These are phyloP conservation scores for Talaromyces pinophilus DNA, from an alignment of 2,329 filamentous ascomycete genomes.

Conservation along the genomic window DNA sequence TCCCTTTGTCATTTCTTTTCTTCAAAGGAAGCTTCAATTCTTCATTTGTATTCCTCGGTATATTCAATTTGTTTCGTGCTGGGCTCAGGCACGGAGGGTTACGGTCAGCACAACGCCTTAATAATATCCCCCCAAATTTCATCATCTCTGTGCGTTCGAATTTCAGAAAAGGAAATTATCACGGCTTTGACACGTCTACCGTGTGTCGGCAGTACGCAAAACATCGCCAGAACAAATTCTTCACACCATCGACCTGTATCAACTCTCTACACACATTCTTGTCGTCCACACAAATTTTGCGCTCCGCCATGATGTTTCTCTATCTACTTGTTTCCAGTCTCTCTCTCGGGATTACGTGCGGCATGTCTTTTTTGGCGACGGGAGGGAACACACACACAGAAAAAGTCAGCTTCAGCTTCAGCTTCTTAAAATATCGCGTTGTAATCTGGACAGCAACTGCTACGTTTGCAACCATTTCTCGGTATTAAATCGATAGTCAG, in stretches of 20 bases:
- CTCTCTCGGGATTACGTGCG: constrained; percentile 39
- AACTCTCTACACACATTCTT: constrained; percentile 33
- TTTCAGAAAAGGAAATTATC: constrained; percentile 27
- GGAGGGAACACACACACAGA: constrained; percentile 33
- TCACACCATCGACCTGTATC: constrained; percentile 35
- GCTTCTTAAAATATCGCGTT: constrained; percentile 40
- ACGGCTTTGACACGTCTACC: constrained; percentile 38
- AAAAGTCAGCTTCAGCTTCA: constrained; percentile 28
- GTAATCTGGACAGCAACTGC: constrained; percentile 49
- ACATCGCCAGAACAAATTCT: constrained; percentile 32
- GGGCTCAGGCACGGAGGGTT: constrained; percentile 40
- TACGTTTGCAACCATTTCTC: constrained; percentile 38
- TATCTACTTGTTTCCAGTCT: constrained; percentile 35
- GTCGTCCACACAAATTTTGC: constrained; percentile 34
- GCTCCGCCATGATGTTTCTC: constrained; percentile 42
- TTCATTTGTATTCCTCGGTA: constrained; percentile 38
- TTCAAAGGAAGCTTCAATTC: constrained; percentile 28
- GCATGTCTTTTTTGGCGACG: constrained; percentile 43
- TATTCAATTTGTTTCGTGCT: constrained; percentile 33
- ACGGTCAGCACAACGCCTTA: constrained; percentile 36
- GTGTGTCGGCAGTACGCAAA: constrained; percentile 39
- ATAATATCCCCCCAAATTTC: constrained; percentile 17
- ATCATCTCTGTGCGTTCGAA: constrained; percentile 36
- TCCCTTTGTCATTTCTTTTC: constrained; percentile 23
- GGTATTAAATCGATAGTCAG: constrained; percentile 44